Base-by-base conservation (phyloP, 805 yeast species). In the Lipomyces sp. region DNA sequence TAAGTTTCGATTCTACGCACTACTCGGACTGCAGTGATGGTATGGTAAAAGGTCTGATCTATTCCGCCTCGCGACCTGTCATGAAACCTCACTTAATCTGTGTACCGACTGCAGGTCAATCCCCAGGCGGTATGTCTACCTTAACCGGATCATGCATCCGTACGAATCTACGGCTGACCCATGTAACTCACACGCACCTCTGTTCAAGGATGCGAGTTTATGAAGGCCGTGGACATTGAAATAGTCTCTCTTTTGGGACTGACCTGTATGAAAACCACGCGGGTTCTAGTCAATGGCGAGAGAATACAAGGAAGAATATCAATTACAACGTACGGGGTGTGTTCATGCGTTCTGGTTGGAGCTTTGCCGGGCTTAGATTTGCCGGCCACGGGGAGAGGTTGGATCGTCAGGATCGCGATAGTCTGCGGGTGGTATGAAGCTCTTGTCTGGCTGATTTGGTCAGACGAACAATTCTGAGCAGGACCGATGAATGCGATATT, bases 1-100 rank as follows among this genome's bases (percentile, higher is more conserved):
- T 58, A 11, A 18, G 39, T 53, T 18, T 54, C 10, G 5, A 30
- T 50, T 3, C 13, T 18, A 39, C 29, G 50, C 60, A 11, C n/a
- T 37, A n/a, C 39, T 15, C 13, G 8, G 11, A 15, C 34, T 35
- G 65, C 63, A 24, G 39, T 65, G 68, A 62, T 65, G 65, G 53
- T 24, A 29, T 59, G 68, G 68, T 65, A 58, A 65, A 65, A 65
- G 68, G 68, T 65, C 68, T 54, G 68, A 65, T 30, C 51, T 35
- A 45, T 13, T 13, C 34, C 51, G 34, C 35, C 24, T 48, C 13
- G 45, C 53, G 33, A 42, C 15, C 48, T 24, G 7, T 42, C 24
- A 5, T 0, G 18, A 6, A 18, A 42, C 48, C 24, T 1, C 10
- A 6, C 18, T 42, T 8, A 42, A 42, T 15, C 18, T 24, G 24